phyloP scores from a whole-genome alignment of 208 protist genomes.

The Leishmania arabica region DNA sequence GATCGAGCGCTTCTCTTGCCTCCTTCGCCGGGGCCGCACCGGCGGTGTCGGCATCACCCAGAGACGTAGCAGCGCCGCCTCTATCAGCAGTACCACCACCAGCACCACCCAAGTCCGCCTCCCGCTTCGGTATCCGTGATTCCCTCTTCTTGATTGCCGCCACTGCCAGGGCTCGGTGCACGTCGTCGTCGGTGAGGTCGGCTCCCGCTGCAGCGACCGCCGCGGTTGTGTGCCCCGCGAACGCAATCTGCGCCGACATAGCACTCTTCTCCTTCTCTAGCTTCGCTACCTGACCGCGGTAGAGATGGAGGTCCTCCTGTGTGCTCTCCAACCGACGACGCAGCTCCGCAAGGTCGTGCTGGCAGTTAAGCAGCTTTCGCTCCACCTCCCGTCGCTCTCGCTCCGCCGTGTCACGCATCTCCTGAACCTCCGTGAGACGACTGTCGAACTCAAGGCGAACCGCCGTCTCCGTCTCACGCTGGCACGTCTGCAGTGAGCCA shows the following conservation, averaged over 20 bases:
- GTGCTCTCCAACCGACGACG: slow-evolving; percentile 42
- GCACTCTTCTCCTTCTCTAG: slow-evolving; percentile 47
- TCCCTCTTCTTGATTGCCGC: slow-evolving; percentile 50
- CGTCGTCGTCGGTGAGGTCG: slow-evolving; percentile 65
- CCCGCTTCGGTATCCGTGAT: not conserved
- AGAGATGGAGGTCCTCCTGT: slow-evolving; percentile 49
- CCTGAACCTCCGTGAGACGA: slow-evolving; percentile 72
- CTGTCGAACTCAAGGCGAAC: slow-evolving; percentile 71
- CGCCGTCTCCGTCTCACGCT: slow-evolving; percentile 76
- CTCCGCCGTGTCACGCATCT: slow-evolving; percentile 72
- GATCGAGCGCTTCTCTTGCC: slow-evolving; percentile 48
- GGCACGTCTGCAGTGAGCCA: slow-evolving; percentile 68
- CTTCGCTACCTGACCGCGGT: slow-evolving; percentile 53
- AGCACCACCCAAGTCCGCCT: not conserved
- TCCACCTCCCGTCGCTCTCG: slow-evolving; percentile 59
- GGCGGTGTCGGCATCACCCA: not conserved
- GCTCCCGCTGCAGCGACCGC: slow-evolving; percentile 4
- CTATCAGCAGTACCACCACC: not conserved
- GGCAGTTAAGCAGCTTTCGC: slow-evolving; percentile 44
- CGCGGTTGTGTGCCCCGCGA: slow-evolving; percentile 42
- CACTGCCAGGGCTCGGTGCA: slow-evolving; percentile 71
- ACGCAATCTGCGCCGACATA: slow-evolving; percentile 36
- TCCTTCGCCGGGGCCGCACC: slow-evolving; percentile 4
- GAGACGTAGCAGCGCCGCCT: not conserved
- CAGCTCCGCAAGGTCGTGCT: slow-evolving; percentile 58